These are phyloP conservation scores for Paecilomyces sp. DNA, from an alignment of 2,329 filamentous ascomycete genomes.

Conservation along the genomic window DNA sequence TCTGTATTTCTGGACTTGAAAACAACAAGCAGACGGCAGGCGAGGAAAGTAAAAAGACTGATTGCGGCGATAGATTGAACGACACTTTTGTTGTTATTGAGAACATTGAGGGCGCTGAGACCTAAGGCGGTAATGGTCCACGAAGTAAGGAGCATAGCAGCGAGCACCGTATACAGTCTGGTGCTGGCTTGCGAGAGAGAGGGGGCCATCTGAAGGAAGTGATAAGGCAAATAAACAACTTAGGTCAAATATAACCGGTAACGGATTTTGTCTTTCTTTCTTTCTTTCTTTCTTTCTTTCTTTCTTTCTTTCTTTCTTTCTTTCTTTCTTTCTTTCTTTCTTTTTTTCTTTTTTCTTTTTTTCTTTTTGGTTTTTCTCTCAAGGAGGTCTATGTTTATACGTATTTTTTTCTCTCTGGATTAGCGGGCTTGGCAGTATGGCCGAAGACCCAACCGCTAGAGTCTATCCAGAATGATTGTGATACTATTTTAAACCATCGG, in stretches of 20 bases:
- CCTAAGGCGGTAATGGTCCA: neutral
- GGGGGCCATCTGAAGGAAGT: neutral
- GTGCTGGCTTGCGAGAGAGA: neutral
- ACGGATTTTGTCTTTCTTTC: too few species aligned
- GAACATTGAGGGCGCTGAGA: neutral
- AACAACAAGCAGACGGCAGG: conserved; percentile 7
- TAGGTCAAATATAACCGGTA: neutral
- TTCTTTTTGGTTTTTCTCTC: neutral
- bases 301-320: too few species aligned
- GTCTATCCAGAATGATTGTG: neutral
- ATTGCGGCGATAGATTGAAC: conserved; percentile 6
- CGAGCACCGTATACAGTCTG: neutral
- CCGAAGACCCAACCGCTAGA: neutral
- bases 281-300: too few species aligned
- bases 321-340: too few species aligned
- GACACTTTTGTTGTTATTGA: neutral
- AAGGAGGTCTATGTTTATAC: neutral
- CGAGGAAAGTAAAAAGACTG: conserved; percentile 13
- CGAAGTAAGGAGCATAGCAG: neutral
- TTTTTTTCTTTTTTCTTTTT: too few species aligned
- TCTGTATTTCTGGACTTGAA: neutral
- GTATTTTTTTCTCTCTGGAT: neutral
- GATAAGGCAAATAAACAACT: neutral
- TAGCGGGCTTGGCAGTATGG: neutral
- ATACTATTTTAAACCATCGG: neutral